Percentiles rank a stretch among this genome's conserved stretches.
Evolutionary conservation across 805 yeast genomes (phyloP).

Genomic region (Debaryomyces castellii): DNA sequence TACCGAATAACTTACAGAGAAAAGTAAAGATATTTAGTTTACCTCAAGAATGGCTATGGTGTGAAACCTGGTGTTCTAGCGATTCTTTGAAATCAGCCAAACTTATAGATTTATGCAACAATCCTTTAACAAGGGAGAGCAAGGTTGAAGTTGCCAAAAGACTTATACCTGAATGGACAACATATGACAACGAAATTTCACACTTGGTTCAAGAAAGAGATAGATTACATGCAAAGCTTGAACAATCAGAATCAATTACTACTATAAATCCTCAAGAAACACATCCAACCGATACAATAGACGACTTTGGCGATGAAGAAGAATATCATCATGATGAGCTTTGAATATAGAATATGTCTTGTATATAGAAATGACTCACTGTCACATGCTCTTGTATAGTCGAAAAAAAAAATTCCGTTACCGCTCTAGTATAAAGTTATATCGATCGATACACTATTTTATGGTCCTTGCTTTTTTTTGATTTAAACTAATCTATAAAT

Average conservation of each 20-base stretch:
- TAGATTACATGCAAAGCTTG: background rate
- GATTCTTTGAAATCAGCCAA: conserved; percentile 60
- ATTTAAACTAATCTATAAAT: background rate
- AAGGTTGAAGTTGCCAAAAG: conserved; percentile 74
- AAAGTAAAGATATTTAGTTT: conserved; percentile 66
- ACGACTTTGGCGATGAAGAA: conserved; percentile 3
- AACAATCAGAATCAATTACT: background rate
- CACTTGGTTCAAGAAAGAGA: background rate
- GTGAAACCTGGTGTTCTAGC: conserved; percentile 88
- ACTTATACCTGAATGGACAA: conserved; percentile 75
- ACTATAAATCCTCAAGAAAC: background rate
- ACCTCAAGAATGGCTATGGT: conserved; percentile 88
- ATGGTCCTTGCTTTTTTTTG: background rate
- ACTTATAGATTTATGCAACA: conserved; percentile 81
- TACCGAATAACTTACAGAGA: conserved; percentile 83
- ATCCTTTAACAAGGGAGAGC: conserved; percentile 79
- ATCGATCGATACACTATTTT: background rate
- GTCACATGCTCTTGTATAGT: conserved; percentile 4
- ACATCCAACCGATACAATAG: background rate
- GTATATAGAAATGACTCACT: conserved; percentile 4
- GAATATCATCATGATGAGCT: conserved; percentile 7
- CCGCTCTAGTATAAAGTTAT: background rate
- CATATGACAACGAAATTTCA: conserved; percentile 57
- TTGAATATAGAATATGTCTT: background rate
- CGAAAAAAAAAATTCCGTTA: background rate